Base-by-base conservation (phyloP, 495 filamentous ascomycete genomes). In the Penicillium paxilli region DNA sequence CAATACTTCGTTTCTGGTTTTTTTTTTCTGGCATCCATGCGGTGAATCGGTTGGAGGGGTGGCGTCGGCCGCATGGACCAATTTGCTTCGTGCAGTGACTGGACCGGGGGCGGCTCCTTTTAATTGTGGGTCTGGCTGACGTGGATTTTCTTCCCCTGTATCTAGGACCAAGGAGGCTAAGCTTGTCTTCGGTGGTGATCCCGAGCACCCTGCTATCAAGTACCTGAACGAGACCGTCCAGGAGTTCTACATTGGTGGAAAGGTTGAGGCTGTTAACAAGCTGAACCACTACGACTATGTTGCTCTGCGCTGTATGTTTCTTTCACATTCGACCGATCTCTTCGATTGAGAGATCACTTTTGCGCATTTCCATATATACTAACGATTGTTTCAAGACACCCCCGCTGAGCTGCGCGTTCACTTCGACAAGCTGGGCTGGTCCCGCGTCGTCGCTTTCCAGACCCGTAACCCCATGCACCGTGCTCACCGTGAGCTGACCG, bases 341-440 rank as follows among this genome's bases (percentile, higher is more conserved):
- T 14, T 14, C 30, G 26, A n/a, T 44, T 25, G 40, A 47, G 24
- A 25, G 45, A 4, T 45, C 14, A 14, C 19, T 41, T n/a, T n/a
- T 14, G 23, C 7, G 23, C 25, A 14, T 7, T 32, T 12, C 6
- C n/a, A n/a, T 22, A 14, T 19, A 51, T 52, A 44, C 49, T 52
- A 21, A 26, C 45, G 33, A 22, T 32, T 20, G 38, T 6, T 14
- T 8, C 4, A 19, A 95, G 90, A 96, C 75, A 92, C 95, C 17
- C 94, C 94, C 55, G 88, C 95, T 11, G 94, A 98, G 74, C 82
- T 98, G 51, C 91, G 94, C 59, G 77, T 89, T 48, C 94, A 98
- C 82, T 98, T 98, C 66, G 92, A 97, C 78, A 98, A 98, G 81
- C 90, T 98, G 66, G 94, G 94, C 69, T 98, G 94, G 94, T 85